Evolutionary conservation across 139 green algal genomes (phyloP).

Genomic region (Diplosphaera chodatii): DNA sequence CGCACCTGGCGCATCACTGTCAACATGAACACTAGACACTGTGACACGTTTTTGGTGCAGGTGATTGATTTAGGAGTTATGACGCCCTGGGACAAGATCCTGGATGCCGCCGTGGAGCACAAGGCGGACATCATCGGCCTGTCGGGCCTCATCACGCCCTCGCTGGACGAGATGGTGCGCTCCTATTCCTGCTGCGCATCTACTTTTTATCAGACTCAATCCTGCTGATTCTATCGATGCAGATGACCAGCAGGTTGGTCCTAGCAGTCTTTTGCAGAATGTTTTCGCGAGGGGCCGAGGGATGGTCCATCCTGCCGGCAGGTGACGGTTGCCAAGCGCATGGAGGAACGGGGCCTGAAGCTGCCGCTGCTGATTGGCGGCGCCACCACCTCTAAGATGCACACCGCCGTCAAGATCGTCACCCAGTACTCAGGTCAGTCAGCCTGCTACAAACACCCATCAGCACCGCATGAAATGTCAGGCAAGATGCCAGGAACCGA

Average conservation of each 20-base stretch:
- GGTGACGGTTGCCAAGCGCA: slow-evolving; percentile 83
- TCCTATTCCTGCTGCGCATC: too few relatives aligned
- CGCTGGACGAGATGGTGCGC: slow-evolving; percentile 94
- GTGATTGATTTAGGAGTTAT: slow-evolving; percentile 97
- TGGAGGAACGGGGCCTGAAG: slow-evolving; percentile 87
- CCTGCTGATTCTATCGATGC: too few relatives aligned
- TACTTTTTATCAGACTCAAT: too few relatives aligned
- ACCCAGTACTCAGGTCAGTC: slow-evolving; percentile 65
- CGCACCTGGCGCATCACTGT: too few relatives aligned
- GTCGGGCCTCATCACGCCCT: slow-evolving; percentile 96
- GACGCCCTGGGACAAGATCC: slow-evolving; percentile 91
- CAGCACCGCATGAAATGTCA: too few relatives aligned
- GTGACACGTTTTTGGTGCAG: slow-evolving; percentile 21
- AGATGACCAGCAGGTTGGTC: too few relatives aligned
- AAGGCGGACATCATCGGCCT: slow-evolving; percentile 95
- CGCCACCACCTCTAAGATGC: slow-evolving; percentile 97
- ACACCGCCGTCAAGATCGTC: slow-evolving; percentile 97
- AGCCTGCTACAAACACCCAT: too few relatives aligned
- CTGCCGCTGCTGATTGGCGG: slow-evolving; percentile 93
- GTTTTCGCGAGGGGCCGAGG: too few relatives aligned
- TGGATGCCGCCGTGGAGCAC: slow-evolving; percentile 82
- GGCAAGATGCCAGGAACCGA: too few relatives aligned
- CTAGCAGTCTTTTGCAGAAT: not conserved
- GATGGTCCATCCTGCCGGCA: too few relatives aligned
- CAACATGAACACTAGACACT: too few relatives aligned